phyloP scores from a whole-genome alignment of 2,329 filamentous ascomycete genomes.

The Aspergillus sp. region DNA sequence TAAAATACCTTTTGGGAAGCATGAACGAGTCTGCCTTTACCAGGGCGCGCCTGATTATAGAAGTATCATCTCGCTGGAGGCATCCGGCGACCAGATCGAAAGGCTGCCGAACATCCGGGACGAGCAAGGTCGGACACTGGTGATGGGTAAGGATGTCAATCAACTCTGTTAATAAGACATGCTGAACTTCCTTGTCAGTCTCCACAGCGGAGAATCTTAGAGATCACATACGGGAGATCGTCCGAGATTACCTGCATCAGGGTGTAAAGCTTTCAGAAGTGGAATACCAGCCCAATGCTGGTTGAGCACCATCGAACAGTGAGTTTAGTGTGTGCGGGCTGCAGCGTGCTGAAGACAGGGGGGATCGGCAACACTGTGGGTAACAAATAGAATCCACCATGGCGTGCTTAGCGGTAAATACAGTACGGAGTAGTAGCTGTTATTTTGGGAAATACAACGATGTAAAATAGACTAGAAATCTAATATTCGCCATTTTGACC shows the following conservation, averaged over 20 bases:
- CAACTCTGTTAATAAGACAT: neutral
- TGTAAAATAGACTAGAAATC: neutral
- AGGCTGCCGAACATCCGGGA: conserved; percentile 21
- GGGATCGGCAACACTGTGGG: neutral
- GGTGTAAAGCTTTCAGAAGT: conserved; percentile 21
- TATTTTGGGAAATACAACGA: neutral
- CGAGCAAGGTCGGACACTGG: conserved; percentile 19
- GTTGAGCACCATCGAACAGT: neutral
- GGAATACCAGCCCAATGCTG: conserved; percentile 19
- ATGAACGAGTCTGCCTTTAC: conserved; percentile 26
- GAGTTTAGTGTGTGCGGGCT: neutral
- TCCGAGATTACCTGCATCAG: conserved; percentile 19
- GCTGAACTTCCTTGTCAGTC: conserved; percentile 12
- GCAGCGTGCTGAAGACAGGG: neutral
- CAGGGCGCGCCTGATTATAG: conserved; percentile 21
- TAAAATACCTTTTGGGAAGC: conserved; percentile 20
- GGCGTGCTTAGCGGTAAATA: neutral
- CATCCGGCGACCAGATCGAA: conserved; percentile 23
- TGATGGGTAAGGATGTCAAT: conserved; percentile 23
- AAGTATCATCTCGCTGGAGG: conserved; percentile 25
- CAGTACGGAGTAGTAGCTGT: too few species aligned
- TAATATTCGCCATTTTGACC: neutral
- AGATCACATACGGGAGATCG: conserved; percentile 17
- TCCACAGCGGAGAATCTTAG: conserved; percentile 17
- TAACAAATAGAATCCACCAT: neutral